Conservation (phyloP, 108 stramenopile genomes). For the Stephanodiscus triporus region DNA sequence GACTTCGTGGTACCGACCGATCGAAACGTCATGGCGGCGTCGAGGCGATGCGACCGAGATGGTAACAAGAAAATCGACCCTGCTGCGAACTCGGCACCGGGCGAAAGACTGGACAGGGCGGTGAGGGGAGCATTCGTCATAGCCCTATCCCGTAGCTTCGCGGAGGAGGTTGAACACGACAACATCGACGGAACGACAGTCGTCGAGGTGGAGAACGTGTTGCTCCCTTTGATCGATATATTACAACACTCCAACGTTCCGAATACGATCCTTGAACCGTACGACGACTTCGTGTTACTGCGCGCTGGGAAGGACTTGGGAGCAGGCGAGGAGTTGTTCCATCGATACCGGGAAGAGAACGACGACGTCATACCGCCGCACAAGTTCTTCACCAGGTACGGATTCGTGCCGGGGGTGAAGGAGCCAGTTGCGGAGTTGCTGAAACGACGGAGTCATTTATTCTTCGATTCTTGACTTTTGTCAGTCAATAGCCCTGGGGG, state of each 20-base stretch:
- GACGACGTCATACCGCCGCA: constrained; percentile 77
- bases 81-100: background rate
- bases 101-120: constrained; percentile 55
- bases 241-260: constrained; percentile 71
- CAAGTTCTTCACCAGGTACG: constrained; percentile 79
- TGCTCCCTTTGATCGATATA: constrained; percentile 79
- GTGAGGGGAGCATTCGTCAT: constrained; percentile 73
- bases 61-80: too few relatives aligned
- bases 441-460: constrained; percentile 62
- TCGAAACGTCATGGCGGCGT: constrained; percentile 11
- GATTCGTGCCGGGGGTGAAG: constrained; percentile 76
- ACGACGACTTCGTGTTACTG: constrained; percentile 66
- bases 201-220: constrained; percentile 48
- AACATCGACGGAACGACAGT: constrained; percentile 17
- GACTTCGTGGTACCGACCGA: constrained; percentile 54
- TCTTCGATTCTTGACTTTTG: constrained; percentile 31
- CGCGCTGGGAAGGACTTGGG: constrained; percentile 53
- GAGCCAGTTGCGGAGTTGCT: constrained; percentile 65
- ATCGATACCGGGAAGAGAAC: constrained; percentile 76
- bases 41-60: constrained; percentile 21
- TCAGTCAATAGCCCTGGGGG: too few relatives aligned
- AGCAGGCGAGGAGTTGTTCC: constrained; percentile 66
- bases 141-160: constrained; percentile 72
- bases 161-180: constrained; percentile 58
- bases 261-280: constrained; percentile 57